A percentile compares a stretch with the other conserved stretches of the same genome.
Conservation (phyloP, 805 yeast species). For the Wickerhamiella brachini region DNA sequence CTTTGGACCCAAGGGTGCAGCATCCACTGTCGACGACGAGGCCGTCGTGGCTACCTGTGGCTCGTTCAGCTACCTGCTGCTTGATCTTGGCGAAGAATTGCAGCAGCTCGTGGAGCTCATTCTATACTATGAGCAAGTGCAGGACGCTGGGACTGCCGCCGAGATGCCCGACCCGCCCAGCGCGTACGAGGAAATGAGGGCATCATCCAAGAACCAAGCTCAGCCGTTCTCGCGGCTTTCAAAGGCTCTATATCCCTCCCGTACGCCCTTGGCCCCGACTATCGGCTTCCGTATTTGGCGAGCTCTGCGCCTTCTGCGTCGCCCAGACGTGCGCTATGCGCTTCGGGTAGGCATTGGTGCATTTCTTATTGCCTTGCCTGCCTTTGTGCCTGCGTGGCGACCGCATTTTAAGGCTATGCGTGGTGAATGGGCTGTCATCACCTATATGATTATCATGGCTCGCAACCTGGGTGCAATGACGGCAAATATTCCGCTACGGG, state of each 20-base stretch:
- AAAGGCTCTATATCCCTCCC: constrained; percentile 11
- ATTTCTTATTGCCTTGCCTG: constrained; percentile 47
- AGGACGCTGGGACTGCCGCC: constrained; percentile 26
- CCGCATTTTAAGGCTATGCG: constrained; percentile 48
- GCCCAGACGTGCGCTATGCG: constrained; percentile 66
- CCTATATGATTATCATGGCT: constrained; percentile 72
- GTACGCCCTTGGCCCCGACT: constrained; percentile 8
- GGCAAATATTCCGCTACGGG: constrained; percentile 38
- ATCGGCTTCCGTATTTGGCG: constrained; percentile 24
- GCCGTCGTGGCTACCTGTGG: constrained; percentile 79
- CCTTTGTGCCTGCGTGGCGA: constrained; percentile 46
- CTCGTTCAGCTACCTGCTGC: constrained; percentile 53
- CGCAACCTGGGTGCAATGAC: constrained; percentile 76
- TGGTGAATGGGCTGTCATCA: constrained; percentile 76
- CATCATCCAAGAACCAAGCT: neutral
- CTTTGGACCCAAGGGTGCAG: constrained; percentile 21
- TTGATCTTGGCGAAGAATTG: constrained; percentile 49
- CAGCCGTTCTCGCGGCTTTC: constrained; percentile 9
- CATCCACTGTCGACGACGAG: constrained; percentile 46
- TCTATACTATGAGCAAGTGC: neutral
- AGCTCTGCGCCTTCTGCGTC: constrained; percentile 35
- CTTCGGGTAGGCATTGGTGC: constrained; percentile 71
- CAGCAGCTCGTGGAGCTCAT: constrained; percentile 28
- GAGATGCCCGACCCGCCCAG: neutral
- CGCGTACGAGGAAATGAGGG: constrained; percentile 17